Evolutionary conservation across 306 rosid species (phyloP).

Genomic region (Quercus mongolica): DNA sequence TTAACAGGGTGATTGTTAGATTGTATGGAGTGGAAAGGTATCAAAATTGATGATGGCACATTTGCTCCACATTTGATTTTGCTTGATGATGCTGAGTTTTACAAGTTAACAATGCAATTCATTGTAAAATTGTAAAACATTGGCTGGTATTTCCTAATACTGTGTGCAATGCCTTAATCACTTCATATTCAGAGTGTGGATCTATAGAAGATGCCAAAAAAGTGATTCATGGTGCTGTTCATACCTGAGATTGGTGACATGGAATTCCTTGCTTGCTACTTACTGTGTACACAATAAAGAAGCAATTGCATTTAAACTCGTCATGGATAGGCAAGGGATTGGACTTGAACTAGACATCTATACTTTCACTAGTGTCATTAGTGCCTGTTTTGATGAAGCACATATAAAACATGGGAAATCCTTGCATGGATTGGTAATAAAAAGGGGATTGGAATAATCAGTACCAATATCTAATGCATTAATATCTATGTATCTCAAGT

Average conservation of each 20-base stretch:
- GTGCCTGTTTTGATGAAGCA: constrained; percentile 45
- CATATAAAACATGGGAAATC: constrained; percentile 43
- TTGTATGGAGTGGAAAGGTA: constrained; percentile 54
- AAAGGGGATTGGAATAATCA: constrained; percentile 54
- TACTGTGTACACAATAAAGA: constrained; percentile 47
- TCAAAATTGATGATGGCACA: constrained; percentile 62
- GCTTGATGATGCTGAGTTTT: constrained; percentile 52
- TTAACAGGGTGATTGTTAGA: constrained; percentile 44
- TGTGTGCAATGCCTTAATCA: constrained; percentile 67
- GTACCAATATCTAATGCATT: constrained; percentile 69
- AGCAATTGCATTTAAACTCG: constrained; percentile 51
- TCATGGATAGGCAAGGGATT: constrained; percentile 51
- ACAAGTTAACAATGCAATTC: constrained; percentile 43
- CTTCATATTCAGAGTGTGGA: constrained; percentile 67
- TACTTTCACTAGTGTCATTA: constrained; percentile 62
- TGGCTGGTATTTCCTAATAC: constrained; percentile 43
- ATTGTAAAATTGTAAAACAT: constrained; percentile 56
- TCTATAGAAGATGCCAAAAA: constrained; percentile 60
- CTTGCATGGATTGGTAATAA: constrained; percentile 68
- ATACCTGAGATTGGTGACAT: constrained; percentile 53
- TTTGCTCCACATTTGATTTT: constrained; percentile 66
- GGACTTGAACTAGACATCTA: constrained; percentile 70
- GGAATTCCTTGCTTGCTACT: constrained; percentile 81
- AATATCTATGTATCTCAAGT: constrained; percentile 61
- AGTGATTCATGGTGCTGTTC: constrained; percentile 42